Base-by-base conservation (phyloP, 108 stramenopile species). In the Parmales sp. region DNA sequence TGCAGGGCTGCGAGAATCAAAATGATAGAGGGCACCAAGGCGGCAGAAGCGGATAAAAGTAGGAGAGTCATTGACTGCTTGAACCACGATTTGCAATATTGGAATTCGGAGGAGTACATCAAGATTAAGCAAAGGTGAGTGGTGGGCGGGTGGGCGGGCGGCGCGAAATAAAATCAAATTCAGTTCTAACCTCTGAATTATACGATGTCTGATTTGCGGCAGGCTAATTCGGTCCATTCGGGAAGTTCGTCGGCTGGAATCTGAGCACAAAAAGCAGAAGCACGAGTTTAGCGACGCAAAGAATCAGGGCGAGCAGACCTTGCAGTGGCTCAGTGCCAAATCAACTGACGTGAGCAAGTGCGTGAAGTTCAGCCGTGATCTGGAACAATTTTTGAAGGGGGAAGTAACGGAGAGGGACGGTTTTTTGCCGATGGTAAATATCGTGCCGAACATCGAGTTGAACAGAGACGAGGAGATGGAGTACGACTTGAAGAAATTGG, bases 261-360 rank as follows among this genome's bases (percentile, higher is more conserved):
- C 29, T 11, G 54, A 60, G 54, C 16, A 34, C 31, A 20, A 0
- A 16, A 60, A 60, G 26, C 54, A 60, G 54, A 60, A 60, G 28
- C 29, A 60, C 28, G 54, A 60, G 20, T 60, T 60, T 34, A 20
- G 20, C 28, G 26, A 20, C 31, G 31, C 54, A 11, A 43, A 8
- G 41, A 43, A 16, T 43, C 41, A 43, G 26, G 31, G 26, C 8
- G 54, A 20, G 2, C 29, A 60, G 28, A 34, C 29, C 11, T 13
- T 60, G 29, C 54, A 60, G 54, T 60, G 54, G 54, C 28, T 60
- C 31, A 60, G n/a, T 20, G 36, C 29, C 29, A 60, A 60, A 34
- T 4, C 28, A 7, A 60, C 31, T 16, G 54, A 60, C 54, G 18
- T 34, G 29, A 34, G 31, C n/a, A 34, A 16, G 29, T 28, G 29